These are phyloP conservation scores for Monosporascus sp. DNA, from an alignment of 2,329 filamentous ascomycete genomes.

Conservation along the genomic window DNA sequence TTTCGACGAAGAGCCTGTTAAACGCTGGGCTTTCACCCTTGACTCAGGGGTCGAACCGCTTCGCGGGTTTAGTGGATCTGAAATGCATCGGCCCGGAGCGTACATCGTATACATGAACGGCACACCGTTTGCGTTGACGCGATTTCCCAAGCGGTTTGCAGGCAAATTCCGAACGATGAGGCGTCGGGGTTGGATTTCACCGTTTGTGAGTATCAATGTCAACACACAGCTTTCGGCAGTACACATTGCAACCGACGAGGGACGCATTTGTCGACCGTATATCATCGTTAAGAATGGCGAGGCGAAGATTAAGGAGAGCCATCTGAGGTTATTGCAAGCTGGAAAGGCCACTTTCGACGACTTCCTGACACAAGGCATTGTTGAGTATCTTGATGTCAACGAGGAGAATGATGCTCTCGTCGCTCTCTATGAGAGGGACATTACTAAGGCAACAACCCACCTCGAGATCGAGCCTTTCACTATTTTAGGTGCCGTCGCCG, in stretches of 20 bases:
- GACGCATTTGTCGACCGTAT: slow-evolving; percentile 89
- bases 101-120: slow-evolving; percentile 96
- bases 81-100: slow-evolving; percentile 77
- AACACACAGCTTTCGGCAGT: slow-evolving; percentile 89
- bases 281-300: slow-evolving; percentile 89
- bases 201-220: slow-evolving; percentile 94
- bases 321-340: slow-evolving; percentile 74
- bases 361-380: slow-evolving; percentile 80
- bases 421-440: slow-evolving; percentile 79
- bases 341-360: slow-evolving; percentile 89
- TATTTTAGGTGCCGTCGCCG: slow-evolving; percentile 88
- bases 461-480: slow-evolving; percentile 98
- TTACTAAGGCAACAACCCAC: slow-evolving; percentile 80
- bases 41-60: slow-evolving; percentile 79
- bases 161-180: slow-evolving; percentile 80
- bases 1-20: slow-evolving; percentile 86
- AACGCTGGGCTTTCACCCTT: slow-evolving; percentile 77
- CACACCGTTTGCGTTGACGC: slow-evolving; percentile 83
- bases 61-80: slow-evolving; percentile 64
- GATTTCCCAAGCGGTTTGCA: slow-evolving; percentile 80
- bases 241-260: slow-evolving; percentile 95
- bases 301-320: slow-evolving; percentile 71
- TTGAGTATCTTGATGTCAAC: slow-evolving; percentile 97
- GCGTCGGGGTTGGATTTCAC: slow-evolving; percentile 85
- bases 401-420: slow-evolving; percentile 97